These are phyloP conservation scores for Phytophthora vignae DNA, from an alignment of 352 stramenopile species.

Conservation along the genomic window DNA sequence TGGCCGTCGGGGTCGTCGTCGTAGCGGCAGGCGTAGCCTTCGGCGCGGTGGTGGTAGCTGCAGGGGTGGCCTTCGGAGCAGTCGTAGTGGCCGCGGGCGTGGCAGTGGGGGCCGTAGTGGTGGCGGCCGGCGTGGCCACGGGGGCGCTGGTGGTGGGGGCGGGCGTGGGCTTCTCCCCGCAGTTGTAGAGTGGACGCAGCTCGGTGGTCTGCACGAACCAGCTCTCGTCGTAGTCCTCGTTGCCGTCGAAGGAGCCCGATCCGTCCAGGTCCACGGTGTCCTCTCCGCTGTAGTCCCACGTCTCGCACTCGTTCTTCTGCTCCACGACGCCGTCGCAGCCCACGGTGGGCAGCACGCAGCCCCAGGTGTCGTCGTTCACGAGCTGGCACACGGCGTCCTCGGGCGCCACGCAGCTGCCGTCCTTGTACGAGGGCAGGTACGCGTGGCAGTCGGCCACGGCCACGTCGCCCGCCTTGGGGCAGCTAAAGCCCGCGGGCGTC, in stretches of 20 bases:
- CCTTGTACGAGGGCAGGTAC: slow-evolving; percentile 47
- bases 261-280: slow-evolving; percentile 36
- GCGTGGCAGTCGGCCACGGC: slow-evolving; percentile 46
- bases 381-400: slow-evolving; percentile 51
- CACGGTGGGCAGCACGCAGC: slow-evolving; percentile 51
- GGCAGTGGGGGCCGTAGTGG: slow-evolving; percentile 22
- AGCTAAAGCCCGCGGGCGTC: slow-evolving; percentile 36
- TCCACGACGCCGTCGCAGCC: slow-evolving; percentile 33
- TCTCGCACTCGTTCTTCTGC: slow-evolving; percentile 26
- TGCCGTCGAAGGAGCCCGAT: slow-evolving; percentile 36
- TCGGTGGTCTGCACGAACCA: slow-evolving; percentile 48
- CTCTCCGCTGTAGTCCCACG: slow-evolving; percentile 40
- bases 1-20: slow-evolving; percentile 10
- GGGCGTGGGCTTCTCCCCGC: slow-evolving; percentile 37
- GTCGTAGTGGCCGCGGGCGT: slow-evolving; percentile 22
- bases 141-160: slow-evolving; percentile 33
- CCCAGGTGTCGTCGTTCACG: slow-evolving; percentile 46
- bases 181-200: slow-evolving; percentile 44
- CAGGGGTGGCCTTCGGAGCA: slow-evolving; percentile 13
- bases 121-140: slow-evolving; percentile 21
- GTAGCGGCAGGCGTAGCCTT: slow-evolving; percentile 23
- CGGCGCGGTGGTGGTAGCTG: slow-evolving; percentile 16
- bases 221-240: slow-evolving; percentile 40
- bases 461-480: slow-evolving; percentile 43
- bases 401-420: slow-evolving; percentile 37